phyloP scores from a whole-genome alignment of 192 early-diverging fungal species.

The Endogone sp. region DNA sequence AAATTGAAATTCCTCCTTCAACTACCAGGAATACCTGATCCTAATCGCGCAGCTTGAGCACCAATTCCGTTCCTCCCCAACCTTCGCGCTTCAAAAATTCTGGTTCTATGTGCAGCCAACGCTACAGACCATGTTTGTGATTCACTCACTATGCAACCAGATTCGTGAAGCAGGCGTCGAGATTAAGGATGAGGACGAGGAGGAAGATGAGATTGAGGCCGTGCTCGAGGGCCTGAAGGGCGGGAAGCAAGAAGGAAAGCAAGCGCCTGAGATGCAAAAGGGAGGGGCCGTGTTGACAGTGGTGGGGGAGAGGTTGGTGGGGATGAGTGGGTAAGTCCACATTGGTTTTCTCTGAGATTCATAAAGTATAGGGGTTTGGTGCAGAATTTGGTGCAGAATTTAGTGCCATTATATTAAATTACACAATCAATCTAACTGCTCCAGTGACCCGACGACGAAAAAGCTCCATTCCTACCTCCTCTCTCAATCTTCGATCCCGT shows the following conservation, averaged over 20 bases:
- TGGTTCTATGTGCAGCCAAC: slow-evolving; percentile 89
- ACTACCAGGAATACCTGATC: slow-evolving; percentile 71
- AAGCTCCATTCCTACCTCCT: slow-evolving; percentile 79
- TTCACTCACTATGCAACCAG: slow-evolving; percentile 38
- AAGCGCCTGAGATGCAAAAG: slow-evolving; percentile 47
- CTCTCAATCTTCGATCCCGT: slow-evolving; percentile 74
- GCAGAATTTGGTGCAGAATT: too few species aligned
- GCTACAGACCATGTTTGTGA: slow-evolving; percentile 45
- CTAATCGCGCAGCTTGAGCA: slow-evolving; percentile 89
- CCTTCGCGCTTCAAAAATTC: slow-evolving; percentile 89
- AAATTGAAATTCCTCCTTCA: too few species aligned
- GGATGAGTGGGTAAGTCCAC: slow-evolving; percentile 58
- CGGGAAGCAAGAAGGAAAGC: slow-evolving; percentile 36
- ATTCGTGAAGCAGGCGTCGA: slow-evolving; percentile 31
- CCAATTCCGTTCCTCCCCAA: slow-evolving; percentile 60
- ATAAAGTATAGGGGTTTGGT: background rate
- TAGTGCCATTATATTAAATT: slow-evolving; percentile 2
- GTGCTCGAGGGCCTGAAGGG: slow-evolving; percentile 36
- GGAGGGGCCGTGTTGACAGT: slow-evolving; percentile 80
- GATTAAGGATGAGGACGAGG: slow-evolving; percentile 25
- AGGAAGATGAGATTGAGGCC: slow-evolving; percentile 30
- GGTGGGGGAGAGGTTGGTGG: slow-evolving; percentile 63
- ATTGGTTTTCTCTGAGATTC: background rate
- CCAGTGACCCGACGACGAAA: slow-evolving; percentile 66
- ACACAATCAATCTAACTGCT: slow-evolving; percentile 1